Percentiles rank a stretch among this genome's conserved stretches.
phyloP scores from a whole-genome alignment of 192 early-diverging fungal genomes.

The Backusella tarrabulga region DNA sequence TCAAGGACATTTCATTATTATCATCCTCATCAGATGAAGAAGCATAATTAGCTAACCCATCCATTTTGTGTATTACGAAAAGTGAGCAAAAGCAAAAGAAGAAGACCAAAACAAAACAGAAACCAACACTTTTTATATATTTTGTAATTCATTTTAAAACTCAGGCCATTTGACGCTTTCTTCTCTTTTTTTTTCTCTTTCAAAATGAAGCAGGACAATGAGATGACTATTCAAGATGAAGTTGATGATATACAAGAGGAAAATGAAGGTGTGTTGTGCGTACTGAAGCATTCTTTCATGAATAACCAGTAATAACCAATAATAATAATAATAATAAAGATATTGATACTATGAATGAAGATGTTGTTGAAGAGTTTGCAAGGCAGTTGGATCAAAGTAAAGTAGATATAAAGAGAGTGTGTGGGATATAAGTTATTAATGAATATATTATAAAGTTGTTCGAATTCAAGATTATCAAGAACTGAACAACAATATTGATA shows the following conservation, averaged over 20 bases:
- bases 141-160: background rate
- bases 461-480: background rate
- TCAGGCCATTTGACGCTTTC: background rate
- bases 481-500: background rate
- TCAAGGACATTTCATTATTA: background rate
- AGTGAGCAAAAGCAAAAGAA: background rate
- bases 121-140: background rate
- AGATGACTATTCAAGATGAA: background rate
- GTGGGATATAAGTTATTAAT: background rate
- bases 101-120: background rate
- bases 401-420: too few species aligned
- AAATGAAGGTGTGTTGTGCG: background rate
- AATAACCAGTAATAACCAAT: background rate
- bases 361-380: slow-evolving; percentile 12
- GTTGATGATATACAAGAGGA: background rate
- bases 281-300: background rate
- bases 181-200: background rate
- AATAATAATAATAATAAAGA: background rate
- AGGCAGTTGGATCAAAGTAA: slow-evolving; percentile 10
- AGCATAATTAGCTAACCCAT: background rate
- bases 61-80: background rate
- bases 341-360: background rate
- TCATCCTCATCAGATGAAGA: background rate
- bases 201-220: background rate
- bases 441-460: background rate